Evolutionary conservation across 106 monocot genomes (phyloP).

Genomic region (Narthecium ossifragum): DNA sequence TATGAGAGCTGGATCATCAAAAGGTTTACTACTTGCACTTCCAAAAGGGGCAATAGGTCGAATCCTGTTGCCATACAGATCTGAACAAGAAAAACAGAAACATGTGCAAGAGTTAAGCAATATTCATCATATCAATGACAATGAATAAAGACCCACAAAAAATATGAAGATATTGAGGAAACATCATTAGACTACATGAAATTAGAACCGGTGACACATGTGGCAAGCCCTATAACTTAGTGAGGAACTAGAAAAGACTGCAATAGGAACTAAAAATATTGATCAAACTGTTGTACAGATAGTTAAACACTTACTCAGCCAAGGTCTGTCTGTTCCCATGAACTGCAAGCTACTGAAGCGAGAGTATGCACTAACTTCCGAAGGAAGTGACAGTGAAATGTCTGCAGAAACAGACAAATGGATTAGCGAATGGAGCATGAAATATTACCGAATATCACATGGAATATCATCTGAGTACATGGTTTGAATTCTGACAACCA

Average conservation of each 20-base stretch:
- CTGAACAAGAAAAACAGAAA: constrained; percentile 23
- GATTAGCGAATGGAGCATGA: background rate
- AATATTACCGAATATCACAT: background rate
- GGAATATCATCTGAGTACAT: background rate
- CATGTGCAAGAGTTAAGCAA: no score
- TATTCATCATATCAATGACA: no score
- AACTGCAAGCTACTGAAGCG: constrained; percentile 39
- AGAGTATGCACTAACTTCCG: constrained; percentile 33
- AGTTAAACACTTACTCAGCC: constrained; percentile 84
- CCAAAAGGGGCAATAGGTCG: constrained; percentile 80
- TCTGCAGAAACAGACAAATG: constrained; percentile 32
- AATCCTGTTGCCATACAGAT: constrained; percentile 82
- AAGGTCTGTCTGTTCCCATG: constrained; percentile 73
- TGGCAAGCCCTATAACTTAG: background rate
- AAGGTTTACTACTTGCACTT: constrained; percentile 62
- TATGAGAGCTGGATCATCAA: constrained; percentile 79
- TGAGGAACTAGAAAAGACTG: no score
- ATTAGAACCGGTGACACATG: no score
- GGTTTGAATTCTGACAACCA: background rate
- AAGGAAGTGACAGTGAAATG: constrained; percentile 35
- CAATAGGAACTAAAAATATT: no score
- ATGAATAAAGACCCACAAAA: background rate
- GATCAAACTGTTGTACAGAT: no score
- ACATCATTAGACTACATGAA: no score
- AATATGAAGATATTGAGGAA: no score